Evolutionary conservation across 768 basidiomycete genomes (phyloP), one percentile per base, ranked within the genome.

Genomic region (Tephrocybe rancida): DNA sequence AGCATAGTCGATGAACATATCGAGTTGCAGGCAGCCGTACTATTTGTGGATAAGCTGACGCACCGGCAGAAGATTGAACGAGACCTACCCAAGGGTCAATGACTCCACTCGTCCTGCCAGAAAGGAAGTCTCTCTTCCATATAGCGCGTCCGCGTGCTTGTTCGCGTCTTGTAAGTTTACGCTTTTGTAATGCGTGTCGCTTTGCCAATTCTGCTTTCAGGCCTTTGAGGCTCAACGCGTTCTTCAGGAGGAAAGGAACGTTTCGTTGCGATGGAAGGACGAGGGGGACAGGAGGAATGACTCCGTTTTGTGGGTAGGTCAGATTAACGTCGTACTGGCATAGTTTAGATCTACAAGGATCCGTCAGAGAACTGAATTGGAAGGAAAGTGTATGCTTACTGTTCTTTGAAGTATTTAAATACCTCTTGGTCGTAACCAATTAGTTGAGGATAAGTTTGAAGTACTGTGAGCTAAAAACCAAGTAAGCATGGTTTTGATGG

Each of bases 371-470:
- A 13, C 14, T 26, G 26, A 9, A 22, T 14, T 26, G n/a, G 48
- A 10, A 21, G 22, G 37, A 24, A 29, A n/a, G 9, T 13, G 24
- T 6, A n/a, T 46, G 73, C 85, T 54, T 57, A 88, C 87, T 88
- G 86, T 58, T 81, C 73, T 56, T 79, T 77, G 68, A 90, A 90
- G 63, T 87, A 87, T 50, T 83, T 75, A 61, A 80, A 84, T 5
- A 87, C 84, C 4, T 80, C 78, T 42, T 74, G 73, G 56, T 90
- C 84, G 60, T 90, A 90, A 29, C 81, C 85, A 47, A 91, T 88
- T 25, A 90, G 70, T 63, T 90, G 88, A 1, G 89, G 89, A 62
- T 85, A 87, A 3, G 89, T 90, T 68, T 87, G 81, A 16, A 90
- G 66, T 26, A 86, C 73, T 50, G 67, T 76, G 37, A 83, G 64